Evolutionary conservation across 2,329 filamentous ascomycete genomes (phyloP).

Genomic region (Sarocladiaceae sp.): DNA sequence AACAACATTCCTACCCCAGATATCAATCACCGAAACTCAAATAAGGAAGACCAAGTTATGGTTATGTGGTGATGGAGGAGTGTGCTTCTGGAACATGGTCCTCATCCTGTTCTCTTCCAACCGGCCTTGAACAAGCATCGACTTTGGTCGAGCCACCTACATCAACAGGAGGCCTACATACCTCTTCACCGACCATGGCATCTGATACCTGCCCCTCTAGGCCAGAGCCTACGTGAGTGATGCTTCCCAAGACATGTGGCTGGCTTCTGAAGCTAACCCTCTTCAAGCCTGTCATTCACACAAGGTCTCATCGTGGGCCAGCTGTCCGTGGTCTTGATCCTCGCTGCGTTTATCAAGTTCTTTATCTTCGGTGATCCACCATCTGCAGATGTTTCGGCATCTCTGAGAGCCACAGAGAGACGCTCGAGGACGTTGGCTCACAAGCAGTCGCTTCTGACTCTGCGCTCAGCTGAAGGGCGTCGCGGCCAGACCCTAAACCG

Average conservation of each 20-base stretch:
- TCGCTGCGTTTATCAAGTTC: slow-evolving; percentile 97
- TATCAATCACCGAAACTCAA: too few species aligned
- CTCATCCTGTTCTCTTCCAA: neutral
- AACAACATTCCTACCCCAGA: too few species aligned
- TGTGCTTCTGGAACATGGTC: neutral
- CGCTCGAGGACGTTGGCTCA: slow-evolving; percentile 72
- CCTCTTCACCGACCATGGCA: slow-evolving; percentile 1
- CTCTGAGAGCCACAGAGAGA: slow-evolving; percentile 69
- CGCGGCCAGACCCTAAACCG: slow-evolving; percentile 46
- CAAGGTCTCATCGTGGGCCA: slow-evolving; percentile 92
- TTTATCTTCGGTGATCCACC: slow-evolving; percentile 98
- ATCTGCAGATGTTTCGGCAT: slow-evolving; percentile 74
- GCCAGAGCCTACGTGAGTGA: slow-evolving; percentile 42
- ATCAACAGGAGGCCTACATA: neutral
- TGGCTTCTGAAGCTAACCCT: neutral
- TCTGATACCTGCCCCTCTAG: slow-evolving; percentile 35
- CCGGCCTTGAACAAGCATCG: neutral
- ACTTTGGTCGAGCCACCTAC: neutral
- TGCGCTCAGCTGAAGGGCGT: slow-evolving; percentile 42
- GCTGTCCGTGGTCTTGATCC: slow-evolving; percentile 82
- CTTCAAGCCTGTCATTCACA: slow-evolving; percentile 75
- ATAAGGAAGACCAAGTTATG: too few species aligned
- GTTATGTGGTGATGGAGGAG: neutral
- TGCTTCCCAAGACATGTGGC: neutral
- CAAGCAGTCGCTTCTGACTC: slow-evolving; percentile 66